Evolutionary conservation across 257 asterid species (phyloP).

Genomic region (Scutellaria baicalensis): DNA sequence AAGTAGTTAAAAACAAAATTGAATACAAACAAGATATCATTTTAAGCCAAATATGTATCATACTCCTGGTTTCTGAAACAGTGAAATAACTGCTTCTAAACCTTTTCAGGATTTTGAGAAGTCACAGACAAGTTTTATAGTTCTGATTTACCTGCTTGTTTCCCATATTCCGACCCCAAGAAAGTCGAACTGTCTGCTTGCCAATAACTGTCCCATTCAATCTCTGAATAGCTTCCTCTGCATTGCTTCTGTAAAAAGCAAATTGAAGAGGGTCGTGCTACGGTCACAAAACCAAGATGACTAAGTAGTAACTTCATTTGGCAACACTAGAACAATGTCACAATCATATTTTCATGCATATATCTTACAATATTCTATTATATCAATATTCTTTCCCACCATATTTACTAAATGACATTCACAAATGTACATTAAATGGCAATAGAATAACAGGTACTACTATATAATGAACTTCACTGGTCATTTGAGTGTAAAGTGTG

Average conservation of each 20-base stretch:
- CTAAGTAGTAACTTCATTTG: not conserved
- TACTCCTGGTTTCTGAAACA: not conserved
- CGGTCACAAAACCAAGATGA: constrained; percentile 4
- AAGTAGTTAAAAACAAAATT: no score
- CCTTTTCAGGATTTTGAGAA: not conserved
- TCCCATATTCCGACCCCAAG: constrained; percentile 75
- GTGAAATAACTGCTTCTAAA: not conserved
- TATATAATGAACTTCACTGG: not conserved
- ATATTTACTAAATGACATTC: not conserved
- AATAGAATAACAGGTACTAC: not conserved
- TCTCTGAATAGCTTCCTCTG: constrained; percentile 65
- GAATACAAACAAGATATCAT: not conserved
- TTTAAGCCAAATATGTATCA: not conserved
- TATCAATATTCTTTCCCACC: not conserved
- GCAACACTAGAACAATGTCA: not conserved
- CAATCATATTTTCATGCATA: not conserved
- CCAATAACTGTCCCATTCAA: constrained; percentile 56
- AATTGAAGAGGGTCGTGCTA: not conserved
- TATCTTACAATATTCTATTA: not conserved
- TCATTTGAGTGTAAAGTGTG: not conserved
- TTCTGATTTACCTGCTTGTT: constrained; percentile 49
- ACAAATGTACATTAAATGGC: not conserved
- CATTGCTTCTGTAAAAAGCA: constrained; percentile 41
- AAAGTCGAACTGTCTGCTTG: constrained; percentile 77
- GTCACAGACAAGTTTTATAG: not conserved